phyloP scores from a whole-genome alignment of 306 rosid genomes.

The Trifolium subterraneum region DNA sequence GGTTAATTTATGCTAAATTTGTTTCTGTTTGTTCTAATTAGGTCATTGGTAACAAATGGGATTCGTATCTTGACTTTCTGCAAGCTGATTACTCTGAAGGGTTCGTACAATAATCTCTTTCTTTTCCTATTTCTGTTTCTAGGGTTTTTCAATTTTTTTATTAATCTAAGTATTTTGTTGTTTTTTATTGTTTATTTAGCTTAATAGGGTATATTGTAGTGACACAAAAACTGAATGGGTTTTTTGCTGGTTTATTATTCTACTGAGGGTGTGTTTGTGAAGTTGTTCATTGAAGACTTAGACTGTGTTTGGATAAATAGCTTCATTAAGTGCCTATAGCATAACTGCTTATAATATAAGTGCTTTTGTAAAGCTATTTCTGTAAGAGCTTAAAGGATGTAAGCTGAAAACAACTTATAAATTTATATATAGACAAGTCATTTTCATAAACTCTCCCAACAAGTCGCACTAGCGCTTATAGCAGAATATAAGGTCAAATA shows the following conservation, averaged over 20 bases:
- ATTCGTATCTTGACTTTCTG: conserved; percentile 82
- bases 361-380: too few relatives aligned
- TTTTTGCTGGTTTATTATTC: conserved; percentile 7
- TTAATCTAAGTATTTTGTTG: background rate
- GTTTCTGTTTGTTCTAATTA: conserved; percentile 35
- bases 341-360: too few relatives aligned
- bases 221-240: background rate
- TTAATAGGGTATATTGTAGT: background rate
- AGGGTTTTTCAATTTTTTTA: background rate
- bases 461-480: too few relatives aligned
- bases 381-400: too few relatives aligned
- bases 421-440: too few relatives aligned
- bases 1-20: background rate
- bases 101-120: conserved; percentile 44
- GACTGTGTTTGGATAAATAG: background rate
- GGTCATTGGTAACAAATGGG: conserved; percentile 99
- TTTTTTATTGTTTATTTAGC: background rate
- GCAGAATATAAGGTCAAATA: too few relatives aligned
- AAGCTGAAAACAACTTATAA: too few relatives aligned
- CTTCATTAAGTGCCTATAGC: too few relatives aligned
- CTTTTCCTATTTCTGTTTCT: background rate
- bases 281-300: background rate
- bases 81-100: conserved; percentile 93
- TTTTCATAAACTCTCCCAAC: too few relatives aligned
- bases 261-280: conserved; percentile 2